Conservation (phyloP, 2,329 filamentous ascomycete species). For the Cordyceps sp. region DNA sequence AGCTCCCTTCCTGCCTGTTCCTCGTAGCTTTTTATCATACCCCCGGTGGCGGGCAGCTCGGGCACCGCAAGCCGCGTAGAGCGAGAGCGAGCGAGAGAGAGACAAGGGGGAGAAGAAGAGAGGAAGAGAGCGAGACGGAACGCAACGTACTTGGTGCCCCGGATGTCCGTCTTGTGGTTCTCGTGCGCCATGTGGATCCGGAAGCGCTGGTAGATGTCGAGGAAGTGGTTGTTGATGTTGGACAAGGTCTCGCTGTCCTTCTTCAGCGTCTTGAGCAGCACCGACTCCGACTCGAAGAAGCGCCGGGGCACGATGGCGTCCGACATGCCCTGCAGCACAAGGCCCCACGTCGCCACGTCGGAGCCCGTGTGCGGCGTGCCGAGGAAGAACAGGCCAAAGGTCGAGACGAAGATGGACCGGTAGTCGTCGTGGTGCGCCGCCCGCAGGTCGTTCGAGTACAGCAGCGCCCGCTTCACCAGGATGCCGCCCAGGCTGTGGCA, state of each 20-base stretch:
- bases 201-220: conserved; percentile 54
- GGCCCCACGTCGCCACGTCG: conserved; percentile 50
- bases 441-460: conserved; percentile 47
- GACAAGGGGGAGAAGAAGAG: not conserved
- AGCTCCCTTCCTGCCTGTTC: no score
- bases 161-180: conserved; percentile 53
- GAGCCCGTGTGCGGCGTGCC: conserved; percentile 62
- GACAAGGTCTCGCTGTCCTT: conserved; percentile 58
- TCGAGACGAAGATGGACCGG: conserved; percentile 55
- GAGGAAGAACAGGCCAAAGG: conserved; percentile 60
- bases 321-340: conserved; percentile 51
- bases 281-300: conserved; percentile 48
- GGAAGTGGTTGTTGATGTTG: conserved; percentile 57
- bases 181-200: conserved; percentile 66
- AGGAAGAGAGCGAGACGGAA: not conserved
- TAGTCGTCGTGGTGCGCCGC: conserved; percentile 44
- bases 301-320: conserved; percentile 46
- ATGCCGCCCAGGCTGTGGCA: conserved; percentile 61
- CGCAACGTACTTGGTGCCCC: conserved; percentile 33
- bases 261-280: conserved; percentile 54
- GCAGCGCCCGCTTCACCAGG: conserved; percentile 51
- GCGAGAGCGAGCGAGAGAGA: not conserved
- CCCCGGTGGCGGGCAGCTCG: no score
- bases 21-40: no score
- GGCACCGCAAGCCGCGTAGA: no score